Evolutionary conservation across 768 basidiomycete genomes (phyloP), one percentile per base, ranked within the genome.

Genomic region (Saitozyma podzolica): DNA sequence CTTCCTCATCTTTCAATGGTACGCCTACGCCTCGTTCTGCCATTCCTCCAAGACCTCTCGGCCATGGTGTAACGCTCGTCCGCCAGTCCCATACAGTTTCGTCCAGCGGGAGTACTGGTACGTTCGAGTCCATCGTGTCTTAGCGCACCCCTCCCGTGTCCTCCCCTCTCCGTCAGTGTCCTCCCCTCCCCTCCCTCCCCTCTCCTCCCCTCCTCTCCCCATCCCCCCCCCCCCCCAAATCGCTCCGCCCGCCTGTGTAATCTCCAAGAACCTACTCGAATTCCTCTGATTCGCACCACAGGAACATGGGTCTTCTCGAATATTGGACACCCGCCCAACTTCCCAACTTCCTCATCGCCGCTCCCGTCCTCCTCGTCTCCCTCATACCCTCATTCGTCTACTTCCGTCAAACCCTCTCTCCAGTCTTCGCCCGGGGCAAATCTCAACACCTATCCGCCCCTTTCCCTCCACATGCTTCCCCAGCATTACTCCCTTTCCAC

Each of bases 241-340:
- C 6, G 45, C 45, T 47, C 13, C 45, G 45, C 45, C 29, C 29
- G 5, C 29, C 29, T 29, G 29, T 29, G 29, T 29, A 2, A 5
- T 2, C 29, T 29, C 29, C 29, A 29, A 29, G 29, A 29, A 14
- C 4, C n/a, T 10, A n/a, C n/a, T 41, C 41, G 43, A 10, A 39
- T 41, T 20, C 39, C 40, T 16, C 54, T 61, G 47, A 40, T 8
- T n/a, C n/a, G 11, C 14, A 2, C 17, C 19, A 17, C 62, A 83
- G 81, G 96, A 83, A 89, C 74, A 81, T 84, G 62, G 92, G 94
- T 14, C 85, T 94, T 66, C 78, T 99, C 64, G 85, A 83, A 3
- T 98, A 98, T 79, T 99, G 91, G 91, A 88, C 88, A 0, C 64
- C 81, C 20, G 80, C 84, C 40, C 94, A 99, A 78, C 69, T 92